These are phyloP conservation scores for Actinomortierella wolfii DNA, from an alignment of 371 early-diverging fungal genomes.

Conservation along the genomic window DNA sequence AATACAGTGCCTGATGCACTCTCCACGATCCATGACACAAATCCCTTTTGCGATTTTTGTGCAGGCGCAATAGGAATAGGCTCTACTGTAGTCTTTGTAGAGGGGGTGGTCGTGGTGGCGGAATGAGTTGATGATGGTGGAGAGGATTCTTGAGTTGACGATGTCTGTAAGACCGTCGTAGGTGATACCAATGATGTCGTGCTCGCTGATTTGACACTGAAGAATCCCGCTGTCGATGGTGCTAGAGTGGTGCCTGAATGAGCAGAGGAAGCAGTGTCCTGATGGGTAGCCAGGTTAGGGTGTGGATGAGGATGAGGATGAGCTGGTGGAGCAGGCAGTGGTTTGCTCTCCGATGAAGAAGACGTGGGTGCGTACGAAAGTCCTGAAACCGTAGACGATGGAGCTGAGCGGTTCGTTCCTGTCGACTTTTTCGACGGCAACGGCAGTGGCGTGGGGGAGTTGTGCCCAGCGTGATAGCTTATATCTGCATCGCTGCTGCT, in stretches of 20 bases:
- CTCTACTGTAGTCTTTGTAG: too few species aligned
- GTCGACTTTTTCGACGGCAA: constrained; percentile 19
- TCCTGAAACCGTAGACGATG: constrained; percentile 33
- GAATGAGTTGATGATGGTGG: too few species aligned
- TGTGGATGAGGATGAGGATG: constrained; percentile 22
- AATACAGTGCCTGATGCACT: constrained; percentile 39
- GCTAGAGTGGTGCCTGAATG: too few species aligned
- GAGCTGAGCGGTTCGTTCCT: constrained; percentile 21
- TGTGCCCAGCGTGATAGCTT: constrained; percentile 5
- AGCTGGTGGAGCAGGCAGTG: constrained; percentile 44
- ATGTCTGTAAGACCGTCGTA: too few species aligned
- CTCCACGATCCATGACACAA: constrained; percentile 41
- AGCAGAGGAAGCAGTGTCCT: too few species aligned
- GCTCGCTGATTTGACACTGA: constrained; percentile 18
- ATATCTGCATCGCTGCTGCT: constrained; percentile 16
- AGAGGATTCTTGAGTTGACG: too few species aligned
- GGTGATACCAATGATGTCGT: constrained; percentile 20
- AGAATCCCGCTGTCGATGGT: too few species aligned
- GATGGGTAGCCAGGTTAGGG: too few species aligned
- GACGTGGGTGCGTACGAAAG: constrained; percentile 24
- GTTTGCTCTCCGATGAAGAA: constrained; percentile 15
- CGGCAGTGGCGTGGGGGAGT: constrained; percentile 32
- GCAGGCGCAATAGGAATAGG: too few species aligned
- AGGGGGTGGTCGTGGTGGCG: too few species aligned
- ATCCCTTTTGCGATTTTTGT: constrained; percentile 5